These are phyloP conservation scores for Neonectria coccinea DNA, from an alignment of 2,329 filamentous ascomycete genomes.

Conservation along the genomic window DNA sequence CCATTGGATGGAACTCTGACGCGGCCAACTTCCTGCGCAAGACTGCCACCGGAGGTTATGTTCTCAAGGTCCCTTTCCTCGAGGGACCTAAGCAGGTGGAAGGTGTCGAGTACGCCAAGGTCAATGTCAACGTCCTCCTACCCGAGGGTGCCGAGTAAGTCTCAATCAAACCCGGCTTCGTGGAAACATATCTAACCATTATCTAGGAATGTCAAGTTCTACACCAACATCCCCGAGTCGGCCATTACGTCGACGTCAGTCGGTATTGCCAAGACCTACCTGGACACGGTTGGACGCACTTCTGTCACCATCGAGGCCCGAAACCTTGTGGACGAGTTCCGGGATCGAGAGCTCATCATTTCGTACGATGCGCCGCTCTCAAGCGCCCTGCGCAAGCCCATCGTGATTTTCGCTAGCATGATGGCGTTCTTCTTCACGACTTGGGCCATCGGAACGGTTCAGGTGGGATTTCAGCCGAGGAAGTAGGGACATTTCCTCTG, in stretches of 20 bases:
- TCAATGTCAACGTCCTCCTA: constrained; percentile 84
- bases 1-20: constrained; percentile 94
- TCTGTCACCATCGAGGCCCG: constrained; percentile 81
- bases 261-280: constrained; percentile 84
- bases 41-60: constrained; percentile 75
- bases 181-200: constrained; percentile 48
- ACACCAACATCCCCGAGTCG: constrained; percentile 75
- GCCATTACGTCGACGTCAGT: constrained; percentile 69
- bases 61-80: constrained; percentile 91
- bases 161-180: background rate
- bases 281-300: constrained; percentile 92
- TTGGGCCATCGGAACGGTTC: constrained; percentile 81
- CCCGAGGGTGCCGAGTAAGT: constrained; percentile 90
- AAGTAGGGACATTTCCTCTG: constrained; percentile 44
- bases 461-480: constrained; percentile 78
- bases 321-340: constrained; percentile 91
- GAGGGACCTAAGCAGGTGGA: constrained; percentile 90
- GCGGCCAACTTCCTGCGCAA: constrained; percentile 80
- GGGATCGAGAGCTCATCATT: constrained; percentile 85
- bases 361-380: constrained; percentile 86
- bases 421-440: constrained; percentile 79
- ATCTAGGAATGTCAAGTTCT: constrained; percentile 81
- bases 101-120: constrained; percentile 85
- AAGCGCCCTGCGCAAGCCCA: constrained; percentile 84
- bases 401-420: constrained; percentile 81